These are phyloP conservation scores for Barnettozyma sucrosica DNA, from an alignment of 805 yeast genomes.

Conservation along the genomic window DNA sequence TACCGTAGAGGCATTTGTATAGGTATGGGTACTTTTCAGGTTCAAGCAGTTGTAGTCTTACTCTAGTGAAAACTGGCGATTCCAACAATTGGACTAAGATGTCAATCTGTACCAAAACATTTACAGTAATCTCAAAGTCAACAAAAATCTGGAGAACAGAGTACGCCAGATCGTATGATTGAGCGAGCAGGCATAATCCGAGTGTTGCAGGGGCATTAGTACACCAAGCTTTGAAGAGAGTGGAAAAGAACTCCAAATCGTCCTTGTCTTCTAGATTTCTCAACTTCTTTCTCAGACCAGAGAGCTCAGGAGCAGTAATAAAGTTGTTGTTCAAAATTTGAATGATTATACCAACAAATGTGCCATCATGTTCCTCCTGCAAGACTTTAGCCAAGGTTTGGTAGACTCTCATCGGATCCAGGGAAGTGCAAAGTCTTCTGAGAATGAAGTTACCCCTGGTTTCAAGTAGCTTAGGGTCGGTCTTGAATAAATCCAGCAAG, in stretches of 20 bases:
- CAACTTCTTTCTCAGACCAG: slow-evolving; percentile 61
- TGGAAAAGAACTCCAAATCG: slow-evolving; percentile 65
- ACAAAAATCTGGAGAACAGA: slow-evolving; percentile 76
- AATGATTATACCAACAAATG: slow-evolving; percentile 73
- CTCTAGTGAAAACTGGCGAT: slow-evolving; percentile 84
- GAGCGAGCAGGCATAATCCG: slow-evolving; percentile 78
- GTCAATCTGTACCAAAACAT: slow-evolving; percentile 80
- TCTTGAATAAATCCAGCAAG: slow-evolving; percentile 61
- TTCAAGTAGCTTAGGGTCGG: slow-evolving; percentile 61
- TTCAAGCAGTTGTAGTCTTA: slow-evolving; percentile 82
- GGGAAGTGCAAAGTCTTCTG: slow-evolving; percentile 72
- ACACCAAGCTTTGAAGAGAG: slow-evolving; percentile 86
- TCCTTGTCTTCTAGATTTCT: slow-evolving; percentile 53
- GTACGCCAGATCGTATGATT: slow-evolving; percentile 83
- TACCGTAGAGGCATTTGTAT: slow-evolving; percentile 84
- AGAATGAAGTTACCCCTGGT: slow-evolving; percentile 77
- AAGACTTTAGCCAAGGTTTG: slow-evolving; percentile 74
- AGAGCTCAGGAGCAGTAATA: slow-evolving; percentile 78
- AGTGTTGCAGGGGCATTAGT: slow-evolving; percentile 85
- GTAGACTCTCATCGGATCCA: slow-evolving; percentile 80
- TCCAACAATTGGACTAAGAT: slow-evolving; percentile 84
- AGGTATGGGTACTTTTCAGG: slow-evolving; percentile 77
- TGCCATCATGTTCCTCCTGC: slow-evolving; percentile 50
- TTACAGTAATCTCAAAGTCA: slow-evolving; percentile 74
- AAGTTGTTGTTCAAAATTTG: slow-evolving; percentile 84